phyloP scores from a whole-genome alignment of 2,329 filamentous ascomycete genomes.

The Penicillium carneum region DNA sequence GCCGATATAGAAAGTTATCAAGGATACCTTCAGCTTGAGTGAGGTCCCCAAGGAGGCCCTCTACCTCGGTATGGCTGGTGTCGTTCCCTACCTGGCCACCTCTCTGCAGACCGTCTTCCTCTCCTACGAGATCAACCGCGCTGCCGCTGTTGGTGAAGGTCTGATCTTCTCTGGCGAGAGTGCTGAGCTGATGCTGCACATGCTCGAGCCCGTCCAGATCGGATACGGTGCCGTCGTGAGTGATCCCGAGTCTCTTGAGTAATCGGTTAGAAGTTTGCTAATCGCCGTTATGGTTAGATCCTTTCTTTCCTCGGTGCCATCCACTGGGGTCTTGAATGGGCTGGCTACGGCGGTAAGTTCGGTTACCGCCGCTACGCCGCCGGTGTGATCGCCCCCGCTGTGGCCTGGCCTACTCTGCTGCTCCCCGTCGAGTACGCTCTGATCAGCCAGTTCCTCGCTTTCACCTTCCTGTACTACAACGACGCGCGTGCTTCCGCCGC shows the following conservation, averaged over 20 bases:
- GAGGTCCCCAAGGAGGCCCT: conserved; percentile 73
- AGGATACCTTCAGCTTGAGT: conserved; percentile 71
- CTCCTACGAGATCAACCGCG: conserved; percentile 80
- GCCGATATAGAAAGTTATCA: conserved; percentile 64
- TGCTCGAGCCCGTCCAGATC: conserved; percentile 85
- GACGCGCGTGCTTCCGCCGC: conserved; percentile 74
- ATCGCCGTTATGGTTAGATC: conserved; percentile 61
- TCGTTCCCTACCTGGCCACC: conserved; percentile 84
- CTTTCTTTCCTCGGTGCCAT: conserved; percentile 92
- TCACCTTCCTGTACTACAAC: conserved; percentile 83
- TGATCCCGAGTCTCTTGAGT: conserved; percentile 30
- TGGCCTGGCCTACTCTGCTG: conserved; percentile 89
- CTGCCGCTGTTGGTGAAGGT: conserved; percentile 65
- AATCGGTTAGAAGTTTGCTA: conserved; percentile 16
- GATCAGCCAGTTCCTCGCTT: conserved; percentile 83
- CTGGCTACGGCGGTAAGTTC: conserved; percentile 69
- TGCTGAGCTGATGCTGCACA: conserved; percentile 73
- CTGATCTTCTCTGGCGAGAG: conserved; percentile 73
- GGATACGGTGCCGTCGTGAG: conserved; percentile 85
- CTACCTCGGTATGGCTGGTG: conserved; percentile 75
- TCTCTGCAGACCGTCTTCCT: conserved; percentile 83
- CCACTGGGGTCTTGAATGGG: conserved; percentile 91
- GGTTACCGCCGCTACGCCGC: conserved; percentile 83
- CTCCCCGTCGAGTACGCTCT: conserved; percentile 85
- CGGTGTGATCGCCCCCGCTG: conserved; percentile 77